These are phyloP conservation scores for Venturiaceae sp. DNA, from an alignment of 2,329 filamentous ascomycete genomes.

Conservation along the genomic window DNA sequence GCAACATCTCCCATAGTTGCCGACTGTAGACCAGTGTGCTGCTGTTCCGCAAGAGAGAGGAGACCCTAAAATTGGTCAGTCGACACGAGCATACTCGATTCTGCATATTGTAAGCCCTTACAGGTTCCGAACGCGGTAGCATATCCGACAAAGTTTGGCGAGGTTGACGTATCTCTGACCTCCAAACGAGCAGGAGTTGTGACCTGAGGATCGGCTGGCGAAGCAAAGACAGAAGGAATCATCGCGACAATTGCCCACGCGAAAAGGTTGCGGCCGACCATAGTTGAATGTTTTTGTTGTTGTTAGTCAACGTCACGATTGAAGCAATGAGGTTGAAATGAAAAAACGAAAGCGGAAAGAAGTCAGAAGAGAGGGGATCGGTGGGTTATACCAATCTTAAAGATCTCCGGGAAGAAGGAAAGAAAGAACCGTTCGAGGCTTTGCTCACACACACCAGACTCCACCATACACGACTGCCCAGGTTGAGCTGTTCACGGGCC, in stretches of 20 bases:
- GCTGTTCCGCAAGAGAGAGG: background rate
- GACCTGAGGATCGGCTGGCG: background rate
- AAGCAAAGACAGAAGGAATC: background rate
- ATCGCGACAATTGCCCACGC: background rate
- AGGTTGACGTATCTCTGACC: background rate
- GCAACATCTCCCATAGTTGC: background rate
- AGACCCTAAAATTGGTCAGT: background rate
- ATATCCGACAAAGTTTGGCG: background rate
- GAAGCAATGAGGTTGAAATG: background rate
- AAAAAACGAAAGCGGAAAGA: background rate
- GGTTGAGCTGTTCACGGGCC: background rate
- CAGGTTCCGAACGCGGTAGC: background rate
- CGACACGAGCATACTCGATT: too few species aligned
- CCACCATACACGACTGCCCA: too few species aligned
- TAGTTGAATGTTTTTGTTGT: background rate
- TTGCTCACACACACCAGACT: too few species aligned
- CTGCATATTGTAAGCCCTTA: background rate
- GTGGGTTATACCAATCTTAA: background rate
- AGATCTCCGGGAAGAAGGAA: background rate
- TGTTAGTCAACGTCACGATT: background rate
- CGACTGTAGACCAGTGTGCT: background rate
- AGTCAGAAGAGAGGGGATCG: background rate
- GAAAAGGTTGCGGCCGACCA: background rate
- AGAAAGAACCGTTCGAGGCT: background rate
- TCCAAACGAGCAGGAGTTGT: background rate